phyloP scores from a whole-genome alignment of 1,284 basidiomycete species.

The Ustilago cynodontis region DNA sequence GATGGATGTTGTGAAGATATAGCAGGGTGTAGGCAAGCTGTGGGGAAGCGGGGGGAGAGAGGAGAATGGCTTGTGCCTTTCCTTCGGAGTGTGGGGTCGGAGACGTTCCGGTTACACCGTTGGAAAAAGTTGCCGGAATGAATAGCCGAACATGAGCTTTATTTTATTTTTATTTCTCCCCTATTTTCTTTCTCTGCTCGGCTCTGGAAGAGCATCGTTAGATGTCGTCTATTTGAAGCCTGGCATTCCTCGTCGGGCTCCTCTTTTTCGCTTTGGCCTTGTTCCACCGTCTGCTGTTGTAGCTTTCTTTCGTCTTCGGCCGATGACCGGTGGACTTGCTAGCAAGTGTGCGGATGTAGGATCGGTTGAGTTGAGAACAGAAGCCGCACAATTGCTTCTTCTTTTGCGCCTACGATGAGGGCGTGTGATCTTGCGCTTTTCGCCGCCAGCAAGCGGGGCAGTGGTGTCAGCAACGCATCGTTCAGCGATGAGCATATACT shows the following conservation, averaged over 20 bases:
- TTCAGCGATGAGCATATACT: constrained; percentile 38
- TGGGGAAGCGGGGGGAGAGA: not conserved
- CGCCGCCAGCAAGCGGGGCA: not conserved
- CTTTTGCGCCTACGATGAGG: not conserved
- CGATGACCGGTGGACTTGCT: constrained; percentile 17
- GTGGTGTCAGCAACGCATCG: constrained; percentile 9
- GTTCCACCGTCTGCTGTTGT: not conserved
- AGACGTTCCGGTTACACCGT: not conserved
- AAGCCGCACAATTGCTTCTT: not conserved
- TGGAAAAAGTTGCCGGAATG: constrained; percentile 17
- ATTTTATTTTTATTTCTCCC: not conserved
- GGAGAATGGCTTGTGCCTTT: not conserved
- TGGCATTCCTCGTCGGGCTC: constrained; percentile 6
- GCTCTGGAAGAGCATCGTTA: not conserved
- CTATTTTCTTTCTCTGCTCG: not conserved
- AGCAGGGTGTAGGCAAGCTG: not conserved
- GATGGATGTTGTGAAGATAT: too few relatives aligned
- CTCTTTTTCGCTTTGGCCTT: not conserved
- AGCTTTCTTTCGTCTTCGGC: not conserved
- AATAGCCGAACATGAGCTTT: constrained; percentile 24
- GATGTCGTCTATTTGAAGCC: constrained; percentile 16
- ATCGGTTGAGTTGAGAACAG: too few relatives aligned
- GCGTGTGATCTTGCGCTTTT: not conserved
- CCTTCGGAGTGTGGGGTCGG: constrained; percentile 2
- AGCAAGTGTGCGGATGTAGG: not conserved